Base-by-base conservation (phyloP, 2,329 filamentous ascomycete genomes). In the Cladosporium halotolerans region DNA sequence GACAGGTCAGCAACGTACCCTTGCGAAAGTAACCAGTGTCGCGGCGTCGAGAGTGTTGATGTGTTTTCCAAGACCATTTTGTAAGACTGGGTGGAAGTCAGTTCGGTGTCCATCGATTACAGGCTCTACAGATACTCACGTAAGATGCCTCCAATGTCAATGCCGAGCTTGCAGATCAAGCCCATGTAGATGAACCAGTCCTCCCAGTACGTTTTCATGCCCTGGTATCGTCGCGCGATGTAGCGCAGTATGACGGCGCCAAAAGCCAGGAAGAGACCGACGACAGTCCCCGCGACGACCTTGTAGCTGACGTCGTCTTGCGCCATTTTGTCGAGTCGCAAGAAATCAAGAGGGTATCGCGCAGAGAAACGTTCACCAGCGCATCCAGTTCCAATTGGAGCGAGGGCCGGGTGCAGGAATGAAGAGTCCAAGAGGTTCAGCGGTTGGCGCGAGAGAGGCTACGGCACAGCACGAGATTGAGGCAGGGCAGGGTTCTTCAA, bases 131-230 rank as follows among this genome's bases (percentile, higher is more conserved):
- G 14, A 3, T 4, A 36, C 54, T 56, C 31, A 57, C 55, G 49
- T 18, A 58, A 14, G 9, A 46, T 54, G n/a, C 51, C 54, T 6
- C 53, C 54, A 11, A 58, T 56, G 36, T 56, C 56, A 10, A 58
- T 52, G 9, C 54, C 54, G 16, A 56, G 41, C 41, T 56, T 58
- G 51, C 55, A 58, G 9, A 54, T 14, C 36, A 52, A 50, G 11
- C 50, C 54, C 9, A 53, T 41, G 41, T 56, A 49, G 41, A 58
- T 58, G 36, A 58, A 51, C 53, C 53, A 58, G 19, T 58, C 56
- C 16, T 58, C 56, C 33, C 47, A 49, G 44, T 56, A 54, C 3
- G 55, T 53, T 13, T 33, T 53, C 19, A 56, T 52, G 16, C 50
- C 46, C 23, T 54, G 50, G 11, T 54, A 49, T 44, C 40, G 43